Percentiles rank a stretch among this genome's conserved stretches.
Conservation (phyloP, 768 basidiomycete genomes). For the Artomyces pyxidatus region DNA sequence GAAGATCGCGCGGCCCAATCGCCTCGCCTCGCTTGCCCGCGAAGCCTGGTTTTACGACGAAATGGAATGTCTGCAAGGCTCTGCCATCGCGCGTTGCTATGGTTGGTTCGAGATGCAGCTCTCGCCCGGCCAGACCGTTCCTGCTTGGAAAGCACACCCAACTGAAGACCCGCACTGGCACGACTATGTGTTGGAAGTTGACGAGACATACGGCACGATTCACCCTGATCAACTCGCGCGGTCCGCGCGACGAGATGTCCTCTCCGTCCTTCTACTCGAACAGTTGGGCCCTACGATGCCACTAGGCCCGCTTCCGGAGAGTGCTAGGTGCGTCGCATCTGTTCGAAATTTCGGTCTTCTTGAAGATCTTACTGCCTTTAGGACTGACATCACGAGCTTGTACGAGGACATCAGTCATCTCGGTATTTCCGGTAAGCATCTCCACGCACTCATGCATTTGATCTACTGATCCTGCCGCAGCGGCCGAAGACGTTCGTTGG, state of each 20-base stretch:
- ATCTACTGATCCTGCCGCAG: background rate
- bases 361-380: too few relatives aligned
- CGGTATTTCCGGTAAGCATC: background rate
- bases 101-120: conserved; percentile 2
- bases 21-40: conserved; percentile 2
- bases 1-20: background rate
- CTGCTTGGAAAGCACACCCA: background rate
- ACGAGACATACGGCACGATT: background rate
- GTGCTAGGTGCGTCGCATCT: too few relatives aligned
- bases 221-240: too few relatives aligned
- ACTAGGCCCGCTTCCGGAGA: too few relatives aligned
- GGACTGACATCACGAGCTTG: too few relatives aligned
- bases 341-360: too few relatives aligned
- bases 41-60: conserved; percentile 16
- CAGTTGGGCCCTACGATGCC: too few relatives aligned
- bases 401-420: too few relatives aligned
- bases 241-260: too few relatives aligned
- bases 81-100: conserved; percentile 9
- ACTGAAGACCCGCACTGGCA: background rate
- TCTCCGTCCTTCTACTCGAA: too few relatives aligned
- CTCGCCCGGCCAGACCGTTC: background rate
- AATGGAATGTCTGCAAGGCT: conserved; percentile 11
- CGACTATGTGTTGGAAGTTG: background rate
- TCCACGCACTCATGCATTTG: background rate
- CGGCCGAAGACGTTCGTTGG: too few relatives aligned